Base-by-base conservation (phyloP, 495 filamentous ascomycete species). In the Schizothecium vesticola region DNA sequence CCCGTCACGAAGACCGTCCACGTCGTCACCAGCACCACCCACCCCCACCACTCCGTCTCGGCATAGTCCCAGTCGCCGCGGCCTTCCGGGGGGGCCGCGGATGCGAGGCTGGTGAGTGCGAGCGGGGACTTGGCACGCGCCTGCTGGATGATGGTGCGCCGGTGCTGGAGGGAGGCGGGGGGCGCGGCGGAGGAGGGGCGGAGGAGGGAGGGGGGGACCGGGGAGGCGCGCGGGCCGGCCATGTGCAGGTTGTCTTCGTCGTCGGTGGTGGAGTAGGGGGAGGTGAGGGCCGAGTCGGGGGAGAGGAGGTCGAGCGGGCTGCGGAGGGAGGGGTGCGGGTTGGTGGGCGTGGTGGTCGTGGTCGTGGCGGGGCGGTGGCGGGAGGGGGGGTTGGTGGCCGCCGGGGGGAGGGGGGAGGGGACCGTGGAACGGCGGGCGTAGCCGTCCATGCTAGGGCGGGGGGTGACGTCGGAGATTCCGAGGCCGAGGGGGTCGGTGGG, bases 11-110 rank as follows among this genome's bases (percentile, higher is more conserved):
- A 97, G 26, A 97, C 92, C 26, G 94, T 77, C 95, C 95, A 99
- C 1, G 95, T 99, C 63, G 90, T 88, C 36, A 90, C 78, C 26
- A 98, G 82, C 4, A 99, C 89, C 1, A 97, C 89, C 91, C 93
- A 98, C 3, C 95, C 95, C 93, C 94, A 99, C 88, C 90, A 95
- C 73, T 91, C 92, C 19, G 95, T 99, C 79, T 97, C 94, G 59
- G 88, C 87, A 75, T 96, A 96, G 79, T 96, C 91, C 88, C 90
- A 92, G 63, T 89, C 87, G 10, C 80, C 81, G 23, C 79, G 75
- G 8, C 73, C 66, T 5, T 76, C 75, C 0, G 80, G 71, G 11
- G 82, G 79, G 29, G 82, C 78, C 13, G 83, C 73, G 0, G 83
- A 73, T 31, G 79, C 75, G 9, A 79, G 79, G 36, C 71, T 70